Evolutionary conservation across 2,329 filamentous ascomycete genomes (phyloP).

Genomic region (Xylaria sp.): DNA sequence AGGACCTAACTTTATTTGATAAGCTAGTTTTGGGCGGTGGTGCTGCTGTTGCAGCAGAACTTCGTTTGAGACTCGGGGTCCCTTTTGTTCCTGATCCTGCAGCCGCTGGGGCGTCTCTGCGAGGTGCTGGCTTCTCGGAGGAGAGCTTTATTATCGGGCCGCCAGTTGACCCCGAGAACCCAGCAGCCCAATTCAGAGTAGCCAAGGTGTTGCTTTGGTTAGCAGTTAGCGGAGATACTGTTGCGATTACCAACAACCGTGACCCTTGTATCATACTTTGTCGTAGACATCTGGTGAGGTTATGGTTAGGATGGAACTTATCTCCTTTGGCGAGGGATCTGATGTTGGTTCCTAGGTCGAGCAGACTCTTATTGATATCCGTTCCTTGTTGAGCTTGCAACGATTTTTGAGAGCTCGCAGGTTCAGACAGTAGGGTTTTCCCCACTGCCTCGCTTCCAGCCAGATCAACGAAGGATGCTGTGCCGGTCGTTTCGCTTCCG

Average conservation of each 20-base stretch:
- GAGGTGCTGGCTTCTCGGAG: not conserved
- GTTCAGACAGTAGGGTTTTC: constrained; percentile 75
- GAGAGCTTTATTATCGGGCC: not conserved
- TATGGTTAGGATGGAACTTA: constrained; percentile 90
- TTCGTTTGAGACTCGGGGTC: not conserved
- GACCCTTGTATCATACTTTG: constrained; percentile 91
- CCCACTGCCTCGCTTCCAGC: constrained; percentile 78
- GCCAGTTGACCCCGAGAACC: not conserved
- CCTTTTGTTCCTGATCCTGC: no score
- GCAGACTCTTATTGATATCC: constrained; percentile 93
- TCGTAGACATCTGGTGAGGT: constrained; percentile 92
- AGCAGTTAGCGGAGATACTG: constrained; percentile 88
- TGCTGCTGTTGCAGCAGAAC: not conserved
- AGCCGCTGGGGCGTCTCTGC: not conserved
- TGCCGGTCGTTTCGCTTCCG: constrained; percentile 84
- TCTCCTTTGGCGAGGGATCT: constrained; percentile 84
- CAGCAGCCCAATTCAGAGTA: constrained; percentile 34
- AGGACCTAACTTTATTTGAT: not conserved
- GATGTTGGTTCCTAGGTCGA: constrained; percentile 94
- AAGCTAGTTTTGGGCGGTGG: not conserved
- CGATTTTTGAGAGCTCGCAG: constrained; percentile 66
- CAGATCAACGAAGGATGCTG: constrained; percentile 93
- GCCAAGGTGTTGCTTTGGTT: constrained; percentile 67
- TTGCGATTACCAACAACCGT: constrained; percentile 98
- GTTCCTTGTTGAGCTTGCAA: constrained; percentile 73